A percentile compares a stretch with the other conserved stretches of the same genome.
These are phyloP conservation scores for Salix exigua DNA, from an alignment of 345 rosid species.

Conservation along the genomic window DNA sequence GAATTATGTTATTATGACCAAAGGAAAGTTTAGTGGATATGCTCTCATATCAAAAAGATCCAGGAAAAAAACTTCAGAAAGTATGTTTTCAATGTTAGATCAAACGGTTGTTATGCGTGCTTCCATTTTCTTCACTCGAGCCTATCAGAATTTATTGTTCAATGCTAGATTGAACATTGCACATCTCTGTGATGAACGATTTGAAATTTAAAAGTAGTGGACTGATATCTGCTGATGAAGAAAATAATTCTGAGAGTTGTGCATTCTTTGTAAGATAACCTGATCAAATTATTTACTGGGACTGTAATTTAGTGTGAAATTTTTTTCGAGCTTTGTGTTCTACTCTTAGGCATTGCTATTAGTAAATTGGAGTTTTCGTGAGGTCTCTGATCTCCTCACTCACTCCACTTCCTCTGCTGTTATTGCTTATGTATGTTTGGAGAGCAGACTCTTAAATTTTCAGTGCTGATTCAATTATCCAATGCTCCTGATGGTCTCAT, in stretches of 20 bases:
- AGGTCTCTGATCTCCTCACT: not conserved
- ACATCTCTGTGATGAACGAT: slow-evolving; percentile 2
- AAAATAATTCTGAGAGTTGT: slow-evolving; percentile 1
- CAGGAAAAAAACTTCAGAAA: no score
- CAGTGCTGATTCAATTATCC: not conserved
- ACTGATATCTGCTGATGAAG: not conserved
- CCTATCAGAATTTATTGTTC: no score
- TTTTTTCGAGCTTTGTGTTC: not conserved
- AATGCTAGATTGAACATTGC: not conserved
- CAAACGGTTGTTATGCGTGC: not conserved
- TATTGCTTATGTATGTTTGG: not conserved
- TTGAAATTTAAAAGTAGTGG: slow-evolving; percentile 3
- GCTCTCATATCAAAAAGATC: no score
- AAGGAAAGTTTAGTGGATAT: no score
- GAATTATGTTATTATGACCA: no score
- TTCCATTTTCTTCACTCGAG: not conserved
- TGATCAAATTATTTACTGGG: not conserved
- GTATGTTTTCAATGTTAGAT: not conserved
- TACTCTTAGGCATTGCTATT: not conserved
- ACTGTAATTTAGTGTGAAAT: not conserved
- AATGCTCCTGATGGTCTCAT: slow-evolving; percentile 11
- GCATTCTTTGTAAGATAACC: not conserved
- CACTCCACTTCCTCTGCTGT: not conserved
- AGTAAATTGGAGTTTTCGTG: not conserved
- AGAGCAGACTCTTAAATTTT: slow-evolving; percentile 1